A percentile compares a stretch with the other conserved stretches of the same genome.
phyloP scores from a whole-genome alignment of 805 yeast species.

The Monosporozyma solicola region DNA sequence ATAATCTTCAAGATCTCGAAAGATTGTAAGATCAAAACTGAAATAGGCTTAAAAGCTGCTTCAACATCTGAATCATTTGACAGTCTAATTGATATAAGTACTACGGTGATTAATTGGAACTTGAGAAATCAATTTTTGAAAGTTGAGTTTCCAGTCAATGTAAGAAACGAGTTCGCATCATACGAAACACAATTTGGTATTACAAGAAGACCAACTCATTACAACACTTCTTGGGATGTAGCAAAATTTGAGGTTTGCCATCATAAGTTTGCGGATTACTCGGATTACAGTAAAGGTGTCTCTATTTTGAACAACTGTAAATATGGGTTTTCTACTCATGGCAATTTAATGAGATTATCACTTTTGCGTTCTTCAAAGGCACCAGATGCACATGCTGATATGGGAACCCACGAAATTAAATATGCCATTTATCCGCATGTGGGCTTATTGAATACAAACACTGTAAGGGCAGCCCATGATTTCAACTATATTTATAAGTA shows the following conservation, averaged over 20 bases:
- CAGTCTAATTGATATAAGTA: conserved; percentile 42
- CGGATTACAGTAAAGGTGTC: conserved; percentile 82
- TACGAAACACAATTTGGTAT: conserved; percentile 94
- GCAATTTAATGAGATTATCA: conserved; percentile 82
- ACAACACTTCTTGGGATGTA: conserved; percentile 90
- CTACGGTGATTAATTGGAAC: conserved; percentile 68
- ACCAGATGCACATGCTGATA: conserved; percentile 91
- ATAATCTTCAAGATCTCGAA: conserved; percentile 53
- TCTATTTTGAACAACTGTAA: conserved; percentile 74
- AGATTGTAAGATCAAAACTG: conserved; percentile 51
- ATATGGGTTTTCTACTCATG: conserved; percentile 89
- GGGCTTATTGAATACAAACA: conserved; percentile 53
- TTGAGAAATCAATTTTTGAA: conserved; percentile 82
- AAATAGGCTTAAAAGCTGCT: conserved; percentile 49
- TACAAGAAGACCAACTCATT: conserved; percentile 89
- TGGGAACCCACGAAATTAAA: conserved; percentile 75
- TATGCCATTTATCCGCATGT: conserved; percentile 80
- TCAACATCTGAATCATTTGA: conserved; percentile 35
- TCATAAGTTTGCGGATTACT: conserved; percentile 87
- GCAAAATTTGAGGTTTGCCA: conserved; percentile 95
- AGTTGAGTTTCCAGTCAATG: conserved; percentile 88
- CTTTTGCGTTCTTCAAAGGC: conserved; percentile 85
- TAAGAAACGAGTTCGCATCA: conserved; percentile 65
- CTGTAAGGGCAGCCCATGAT: conserved; percentile 68
- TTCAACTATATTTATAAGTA: conserved; percentile 50